These are phyloP conservation scores for Adansonia rubrostipa DNA, from an alignment of 441 rosid species.

Conservation along the genomic window DNA sequence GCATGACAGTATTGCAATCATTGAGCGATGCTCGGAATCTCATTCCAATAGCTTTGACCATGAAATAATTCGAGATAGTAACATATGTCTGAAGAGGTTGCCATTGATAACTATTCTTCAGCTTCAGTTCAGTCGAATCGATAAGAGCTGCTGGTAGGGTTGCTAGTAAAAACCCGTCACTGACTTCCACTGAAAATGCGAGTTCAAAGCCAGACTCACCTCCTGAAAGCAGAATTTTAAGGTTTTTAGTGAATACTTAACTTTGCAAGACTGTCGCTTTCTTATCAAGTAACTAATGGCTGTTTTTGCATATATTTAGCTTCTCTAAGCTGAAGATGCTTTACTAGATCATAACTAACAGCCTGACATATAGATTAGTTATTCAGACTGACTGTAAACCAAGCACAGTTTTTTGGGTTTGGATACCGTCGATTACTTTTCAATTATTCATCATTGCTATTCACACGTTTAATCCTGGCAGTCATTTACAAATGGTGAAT, in stretches of 20 bases:
- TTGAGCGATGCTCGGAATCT: constrained; percentile 71
- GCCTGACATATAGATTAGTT: neutral
- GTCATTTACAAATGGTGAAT: no score
- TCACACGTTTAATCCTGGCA: no score
- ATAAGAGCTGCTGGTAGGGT: constrained; percentile 72
- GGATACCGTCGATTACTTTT: no score
- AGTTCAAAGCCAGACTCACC: constrained; percentile 55
- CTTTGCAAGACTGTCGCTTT: neutral
- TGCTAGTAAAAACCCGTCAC: constrained; percentile 63
- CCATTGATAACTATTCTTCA: constrained; percentile 63
- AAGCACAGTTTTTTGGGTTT: no score
- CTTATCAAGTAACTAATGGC: neutral
- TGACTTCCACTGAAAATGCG: constrained; percentile 74
- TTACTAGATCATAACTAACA: neutral
- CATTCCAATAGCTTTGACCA: constrained; percentile 70
- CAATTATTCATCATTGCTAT: no score
- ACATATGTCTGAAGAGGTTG: constrained; percentile 86
- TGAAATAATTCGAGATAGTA: constrained; percentile 70
- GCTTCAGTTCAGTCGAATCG: constrained; percentile 73
- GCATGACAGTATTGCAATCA: constrained; percentile 74
- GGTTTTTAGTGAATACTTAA: neutral
- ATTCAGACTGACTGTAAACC: no score
- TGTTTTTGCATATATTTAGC: neutral
- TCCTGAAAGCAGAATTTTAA: constrained; percentile 41
- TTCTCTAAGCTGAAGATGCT: no score